Evolutionary conservation across 805 yeast genomes (phyloP).

Genomic region (Allodekkera sacchari): DNA sequence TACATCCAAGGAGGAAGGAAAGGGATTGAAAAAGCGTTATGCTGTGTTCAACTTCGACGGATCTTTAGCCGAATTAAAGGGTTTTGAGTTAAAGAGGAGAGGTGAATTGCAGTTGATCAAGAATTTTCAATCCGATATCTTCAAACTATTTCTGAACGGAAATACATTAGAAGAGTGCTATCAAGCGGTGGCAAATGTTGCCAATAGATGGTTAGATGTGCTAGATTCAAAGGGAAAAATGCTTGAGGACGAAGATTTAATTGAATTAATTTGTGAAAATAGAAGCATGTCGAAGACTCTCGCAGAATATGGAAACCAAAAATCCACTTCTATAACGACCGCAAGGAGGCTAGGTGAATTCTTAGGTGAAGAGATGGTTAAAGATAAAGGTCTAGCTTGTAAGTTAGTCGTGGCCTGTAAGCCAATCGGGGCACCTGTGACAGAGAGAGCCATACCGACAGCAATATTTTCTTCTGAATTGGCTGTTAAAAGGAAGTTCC

Average conservation of each 20-base stretch:
- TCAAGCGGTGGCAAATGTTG: slow-evolving; percentile 82
- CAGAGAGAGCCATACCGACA: slow-evolving; percentile 95
- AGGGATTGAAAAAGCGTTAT: slow-evolving; percentile 90
- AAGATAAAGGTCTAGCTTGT: slow-evolving; percentile 92
- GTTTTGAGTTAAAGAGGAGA: slow-evolving; percentile 92
- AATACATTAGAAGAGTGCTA: slow-evolving; percentile 72
- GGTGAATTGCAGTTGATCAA: slow-evolving; percentile 93
- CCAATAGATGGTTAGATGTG: slow-evolving; percentile 94
- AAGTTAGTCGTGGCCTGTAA: slow-evolving; percentile 81
- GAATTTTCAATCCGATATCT: slow-evolving; percentile 90
- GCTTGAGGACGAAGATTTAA: slow-evolving; percentile 88
- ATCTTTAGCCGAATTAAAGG: slow-evolving; percentile 87
- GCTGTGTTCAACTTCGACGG: slow-evolving; percentile 97
- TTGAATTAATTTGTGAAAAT: slow-evolving; percentile 92
- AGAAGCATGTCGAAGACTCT: slow-evolving; percentile 90
- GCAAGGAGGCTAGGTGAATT: slow-evolving; percentile 91
- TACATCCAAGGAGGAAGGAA: slow-evolving; percentile 95
- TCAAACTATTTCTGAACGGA: slow-evolving; percentile 87
- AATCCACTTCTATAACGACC: slow-evolving; percentile 92
- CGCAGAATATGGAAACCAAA: slow-evolving; percentile 82
- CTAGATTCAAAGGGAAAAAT: slow-evolving; percentile 78
- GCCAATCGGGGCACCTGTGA: slow-evolving; percentile 82
- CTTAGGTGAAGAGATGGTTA: slow-evolving; percentile 92
- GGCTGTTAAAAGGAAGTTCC: slow-evolving; percentile 57
- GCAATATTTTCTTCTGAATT: slow-evolving; percentile 86